Base-by-base conservation (phyloP, 2,329 filamentous ascomycete species). In the Aspergillus vadensis region DNA sequence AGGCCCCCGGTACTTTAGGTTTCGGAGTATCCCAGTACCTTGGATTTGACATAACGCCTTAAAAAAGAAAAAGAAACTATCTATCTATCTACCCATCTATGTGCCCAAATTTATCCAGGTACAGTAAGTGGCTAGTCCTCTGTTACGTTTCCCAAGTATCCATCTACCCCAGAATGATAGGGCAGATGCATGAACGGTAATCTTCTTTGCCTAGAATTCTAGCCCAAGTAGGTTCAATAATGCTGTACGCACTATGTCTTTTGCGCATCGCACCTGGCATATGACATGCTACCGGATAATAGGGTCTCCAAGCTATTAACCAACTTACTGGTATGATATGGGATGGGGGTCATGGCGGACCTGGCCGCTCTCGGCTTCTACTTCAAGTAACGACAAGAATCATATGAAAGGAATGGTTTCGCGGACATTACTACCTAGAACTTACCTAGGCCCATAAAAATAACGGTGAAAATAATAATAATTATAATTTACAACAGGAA, bases 281-380 rank as follows among this genome's bases (percentile, higher is more conserved):
- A 64, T 62, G 60, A 62, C 55, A 62, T 58, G 55, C 58, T 53
- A 62, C 41, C 55, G 51, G 23, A 32, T 59, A 48, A 55, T 43
- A 62, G 53, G 44, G 19, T n/a, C 32, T n/a, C 32, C 32, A 30
- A 27, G n/a, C 12, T 36, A 53, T n/a, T 44, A 10, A 49, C 55
- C 47, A 27, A 25, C 41, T 15, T 25, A 30, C 30, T 52, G 30
- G 53, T 43, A 58, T 25, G 43, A 44, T 41, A 53, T 30, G 49
- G 57, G 43, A 55, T 58, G 30, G 27, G 32, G 32, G 10, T 36
- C 2, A 44, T 44, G 41, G 41, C 41, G 39, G 39, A 17, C n/a
- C 39, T 43, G 55, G 32, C 30, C 32, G 25, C 21, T 27, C 50
- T 38, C 17, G 50, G 12, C 8, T 17, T 49, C 53, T 17, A 39